Percentiles rank a stretch among this genome's conserved stretches.
phyloP scores from a whole-genome alignment of 257 asterid genomes.

The Scutellaria baicalensis region DNA sequence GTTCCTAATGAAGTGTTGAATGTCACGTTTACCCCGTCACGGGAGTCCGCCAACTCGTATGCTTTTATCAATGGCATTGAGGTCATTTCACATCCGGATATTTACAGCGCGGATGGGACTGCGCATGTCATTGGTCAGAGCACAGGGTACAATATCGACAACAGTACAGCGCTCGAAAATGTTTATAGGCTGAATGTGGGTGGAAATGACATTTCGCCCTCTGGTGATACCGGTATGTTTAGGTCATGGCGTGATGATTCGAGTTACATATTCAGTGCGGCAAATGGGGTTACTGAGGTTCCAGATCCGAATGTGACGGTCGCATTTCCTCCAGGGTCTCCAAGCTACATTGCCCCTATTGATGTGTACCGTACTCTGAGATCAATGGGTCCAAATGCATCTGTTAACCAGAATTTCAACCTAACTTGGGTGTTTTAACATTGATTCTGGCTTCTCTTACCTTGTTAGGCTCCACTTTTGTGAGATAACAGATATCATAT shows the following conservation, averaged over 20 bases:
- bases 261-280: conserved; percentile 30
- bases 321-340: conserved; percentile 22
- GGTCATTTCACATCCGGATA: conserved; percentile 81
- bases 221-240: conserved; percentile 45
- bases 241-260: conserved; percentile 45
- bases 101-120: conserved; percentile 51
- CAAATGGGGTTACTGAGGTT: conserved; percentile 29
- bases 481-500: conserved; percentile 32
- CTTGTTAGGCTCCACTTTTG: conserved; percentile 58
- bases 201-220: conserved; percentile 77
- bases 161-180: conserved; percentile 64
- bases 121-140: conserved; percentile 36
- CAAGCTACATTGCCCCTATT: conserved; percentile 46
- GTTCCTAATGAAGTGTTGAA: conserved; percentile 36
- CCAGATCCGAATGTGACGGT: conserved; percentile 26
- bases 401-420: conserved; percentile 34
- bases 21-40: conserved; percentile 59
- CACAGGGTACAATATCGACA: conserved; percentile 39
- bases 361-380: conserved; percentile 36
- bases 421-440: conserved; percentile 38
- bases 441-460: conserved; percentile 47
- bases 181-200: conserved; percentile 87
- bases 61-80: conserved; percentile 87
- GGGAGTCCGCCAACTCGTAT: conserved; percentile 33
- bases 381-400: conserved; percentile 41